Evolutionary conservation across 2,329 filamentous ascomycete species (phyloP), one percentile per base, ranked within the genome.

Genomic region (Aspergillus flavus): DNA sequence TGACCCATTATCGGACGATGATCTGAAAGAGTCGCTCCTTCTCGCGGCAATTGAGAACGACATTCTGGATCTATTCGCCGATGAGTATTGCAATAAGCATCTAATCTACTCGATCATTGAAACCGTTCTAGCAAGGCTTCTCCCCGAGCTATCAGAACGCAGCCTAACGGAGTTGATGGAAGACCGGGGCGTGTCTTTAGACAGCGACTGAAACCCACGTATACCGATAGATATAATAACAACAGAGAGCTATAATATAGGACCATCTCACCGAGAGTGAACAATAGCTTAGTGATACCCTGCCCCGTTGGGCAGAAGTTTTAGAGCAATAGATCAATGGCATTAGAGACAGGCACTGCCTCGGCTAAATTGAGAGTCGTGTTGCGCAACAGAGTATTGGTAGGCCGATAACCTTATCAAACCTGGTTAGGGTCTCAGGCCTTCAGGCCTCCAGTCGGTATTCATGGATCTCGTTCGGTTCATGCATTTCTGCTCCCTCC

Each of bases 21-120:
- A 59, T 21, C 57, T 39, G 41, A 80, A 84, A 26, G 81, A 86
- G 58, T 79, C 81, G 65, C 80, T 79, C 56, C 81, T 88, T 62
- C 78, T 87, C 52, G 77, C 80, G 64, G 85, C 89, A 69, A 84
- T 92, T 66, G 87, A 89, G 72, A 80, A 84, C 59, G 80, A 82
- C 28, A 81, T 93, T 53, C 82, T 98, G 54, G 87, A 91, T 70
- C 82, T 94, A 43, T 89, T 97, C 68, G 87, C 86, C 19, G 93
- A 97, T 78, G 83, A 86, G 58, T 97, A 97, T 79, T 90, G 93
- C 79, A 99, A 99, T 80, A 96, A 94, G 80, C 93, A 97, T 79
- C 81, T 98, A 36, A 82, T 97, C 69, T 97, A 96, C 73, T 84
- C 87, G 52, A 83, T 95, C 55, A 80, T 98, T 39, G 95, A 99